Conservation (phyloP, 2,329 filamentous ascomycete genomes). For the Orbilia quercus region DNA sequence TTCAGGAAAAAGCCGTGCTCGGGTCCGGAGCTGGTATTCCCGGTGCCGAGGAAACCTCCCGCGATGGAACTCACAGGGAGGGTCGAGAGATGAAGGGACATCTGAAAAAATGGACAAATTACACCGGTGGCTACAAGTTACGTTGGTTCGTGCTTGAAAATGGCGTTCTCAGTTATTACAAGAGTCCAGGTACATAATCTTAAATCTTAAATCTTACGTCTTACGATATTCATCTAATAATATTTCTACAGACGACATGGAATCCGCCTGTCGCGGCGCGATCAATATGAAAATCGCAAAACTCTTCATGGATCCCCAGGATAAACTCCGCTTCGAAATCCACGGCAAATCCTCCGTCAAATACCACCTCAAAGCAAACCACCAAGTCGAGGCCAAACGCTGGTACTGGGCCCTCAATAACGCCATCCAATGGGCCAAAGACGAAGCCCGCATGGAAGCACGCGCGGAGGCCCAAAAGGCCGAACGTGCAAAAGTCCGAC, state of each 20-base stretch:
- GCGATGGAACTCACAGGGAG: constrained; percentile 78
- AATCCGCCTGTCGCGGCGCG: constrained; percentile 92
- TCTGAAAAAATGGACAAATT: constrained; percentile 99
- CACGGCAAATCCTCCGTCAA: constrained; percentile 98
- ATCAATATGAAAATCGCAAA: constrained; percentile 99
- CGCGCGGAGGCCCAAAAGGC: constrained; percentile 78
- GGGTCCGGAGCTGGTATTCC: constrained; percentile 69
- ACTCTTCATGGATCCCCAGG: constrained; percentile 93
- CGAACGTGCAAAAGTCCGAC: constrained; percentile 71
- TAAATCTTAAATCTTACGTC: background rate
- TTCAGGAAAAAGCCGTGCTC: constrained; percentile 96
- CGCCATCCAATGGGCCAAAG: constrained; percentile 97
- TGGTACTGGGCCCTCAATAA: constrained; percentile 99
- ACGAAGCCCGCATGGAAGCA: constrained; percentile 92
- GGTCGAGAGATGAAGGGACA: constrained; percentile 98
- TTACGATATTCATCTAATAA: constrained; percentile 9
- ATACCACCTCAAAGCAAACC: constrained; percentile 96
- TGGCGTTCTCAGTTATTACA: constrained; percentile 97
- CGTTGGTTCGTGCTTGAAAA: constrained; percentile 98
- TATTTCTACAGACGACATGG: constrained; percentile 79
- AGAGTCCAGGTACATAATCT: constrained; percentile 76
- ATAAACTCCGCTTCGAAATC: constrained; percentile 98
- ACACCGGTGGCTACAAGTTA: constrained; percentile 94
- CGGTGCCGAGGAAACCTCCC: constrained; percentile 66
- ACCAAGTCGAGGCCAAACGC: constrained; percentile 95